phyloP scores from a whole-genome alignment of 2,329 filamentous ascomycete species.

The Pestalotiopsis sp. region DNA sequence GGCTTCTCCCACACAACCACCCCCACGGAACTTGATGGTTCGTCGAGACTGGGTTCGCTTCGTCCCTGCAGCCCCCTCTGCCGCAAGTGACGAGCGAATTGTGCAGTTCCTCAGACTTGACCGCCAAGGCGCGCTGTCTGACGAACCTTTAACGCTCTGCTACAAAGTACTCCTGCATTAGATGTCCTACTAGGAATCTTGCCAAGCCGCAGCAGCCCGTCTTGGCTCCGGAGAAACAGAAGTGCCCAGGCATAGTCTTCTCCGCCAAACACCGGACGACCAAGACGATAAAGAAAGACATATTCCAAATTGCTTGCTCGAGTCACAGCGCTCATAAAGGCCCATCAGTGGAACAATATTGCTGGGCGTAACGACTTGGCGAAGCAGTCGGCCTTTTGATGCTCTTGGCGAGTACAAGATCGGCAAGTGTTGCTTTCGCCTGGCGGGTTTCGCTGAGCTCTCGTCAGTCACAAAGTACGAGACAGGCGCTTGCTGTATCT shows the following conservation, averaged over 20 bases:
- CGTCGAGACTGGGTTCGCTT: constrained; percentile 8
- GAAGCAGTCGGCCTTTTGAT: constrained; percentile 28
- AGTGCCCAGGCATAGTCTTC: background rate
- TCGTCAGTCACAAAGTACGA: background rate
- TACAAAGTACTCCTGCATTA: constrained; percentile 26
- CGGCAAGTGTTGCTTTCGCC: constrained; percentile 18
- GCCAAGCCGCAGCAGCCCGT: constrained; percentile 20
- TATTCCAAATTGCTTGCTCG: constrained; percentile 19
- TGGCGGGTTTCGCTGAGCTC: background rate
- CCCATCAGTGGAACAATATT: constrained; percentile 17
- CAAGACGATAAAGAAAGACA: constrained; percentile 11
- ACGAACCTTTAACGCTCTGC: constrained; percentile 12
- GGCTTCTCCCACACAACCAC: background rate
- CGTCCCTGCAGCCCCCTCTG: constrained; percentile 1
- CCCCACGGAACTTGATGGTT: constrained; percentile 4
- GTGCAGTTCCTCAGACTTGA: background rate
- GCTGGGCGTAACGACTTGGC: constrained; percentile 23
- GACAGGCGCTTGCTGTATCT: background rate
- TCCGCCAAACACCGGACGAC: background rate
- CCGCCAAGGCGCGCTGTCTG: constrained; percentile 1
- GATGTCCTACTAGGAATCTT: background rate
- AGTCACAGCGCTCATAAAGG: constrained; percentile 10
- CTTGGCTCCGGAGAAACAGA: constrained; percentile 21
- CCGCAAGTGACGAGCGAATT: constrained; percentile 1
- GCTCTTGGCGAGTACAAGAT: constrained; percentile 28